A percentile compares a stretch with the other conserved stretches of the same genome.
Conservation (phyloP, 495 filamentous ascomycete genomes). For the Xylaria acuta region DNA sequence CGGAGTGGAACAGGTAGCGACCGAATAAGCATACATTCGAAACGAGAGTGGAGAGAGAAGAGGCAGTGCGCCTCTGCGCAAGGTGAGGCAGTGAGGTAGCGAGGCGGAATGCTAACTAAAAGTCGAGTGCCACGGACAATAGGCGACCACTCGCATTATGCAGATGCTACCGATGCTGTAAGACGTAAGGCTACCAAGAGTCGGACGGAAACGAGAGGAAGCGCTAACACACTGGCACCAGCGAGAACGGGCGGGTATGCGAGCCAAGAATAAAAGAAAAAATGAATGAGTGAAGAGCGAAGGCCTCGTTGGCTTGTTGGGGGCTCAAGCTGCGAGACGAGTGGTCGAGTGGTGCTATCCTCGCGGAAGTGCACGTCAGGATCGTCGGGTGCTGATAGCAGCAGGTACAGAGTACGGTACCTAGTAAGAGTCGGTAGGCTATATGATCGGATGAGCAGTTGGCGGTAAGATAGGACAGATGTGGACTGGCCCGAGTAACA, state of each 20-base stretch:
- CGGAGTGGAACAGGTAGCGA: constrained; percentile 8
- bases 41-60: constrained; percentile 17
- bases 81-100: no score
- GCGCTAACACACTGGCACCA: constrained; percentile 33
- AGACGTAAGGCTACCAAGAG: constrained; percentile 35
- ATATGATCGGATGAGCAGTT: constrained; percentile 2
- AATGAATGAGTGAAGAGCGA: not conserved
- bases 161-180: constrained; percentile 44
- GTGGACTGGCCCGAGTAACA: not conserved
- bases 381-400: constrained; percentile 21
- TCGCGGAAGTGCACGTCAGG: constrained; percentile 9
- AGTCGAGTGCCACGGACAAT: constrained; percentile 43
- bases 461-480: constrained; percentile 16
- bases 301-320: constrained; percentile 2
- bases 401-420: not conserved
- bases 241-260: constrained; percentile 16
- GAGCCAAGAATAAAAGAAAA: not conserved
- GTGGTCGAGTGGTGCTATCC: constrained; percentile 13
- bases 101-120: constrained; percentile 38
- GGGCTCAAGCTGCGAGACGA: not conserved
- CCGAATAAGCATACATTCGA: constrained; percentile 29
- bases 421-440: not conserved
- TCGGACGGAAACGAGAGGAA: constrained; percentile 28
- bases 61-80: constrained; percentile 23
- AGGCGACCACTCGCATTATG: constrained; percentile 45